Evolutionary conservation across 2,329 filamentous ascomycete genomes (phyloP).

Genomic region (Xylaria multiplex): DNA sequence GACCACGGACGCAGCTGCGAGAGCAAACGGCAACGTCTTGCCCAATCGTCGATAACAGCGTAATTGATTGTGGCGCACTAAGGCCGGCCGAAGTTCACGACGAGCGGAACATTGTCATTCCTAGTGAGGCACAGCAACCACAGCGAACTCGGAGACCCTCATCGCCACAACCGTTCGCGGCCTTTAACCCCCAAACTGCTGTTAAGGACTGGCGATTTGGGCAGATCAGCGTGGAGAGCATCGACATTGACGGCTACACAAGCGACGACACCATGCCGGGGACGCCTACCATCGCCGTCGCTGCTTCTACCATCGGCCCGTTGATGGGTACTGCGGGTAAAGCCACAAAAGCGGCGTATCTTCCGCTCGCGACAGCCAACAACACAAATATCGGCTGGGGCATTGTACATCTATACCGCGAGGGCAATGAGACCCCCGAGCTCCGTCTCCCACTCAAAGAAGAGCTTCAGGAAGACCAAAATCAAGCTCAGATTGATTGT

Average conservation of each 20-base stretch:
- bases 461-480: slow-evolving; percentile 46
- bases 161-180: slow-evolving; percentile 55
- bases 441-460: slow-evolving; percentile 52
- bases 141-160: slow-evolving; percentile 55
- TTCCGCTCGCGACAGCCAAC: slow-evolving; percentile 71
- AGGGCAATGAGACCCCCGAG: slow-evolving; percentile 76
- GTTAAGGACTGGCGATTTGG: slow-evolving; percentile 83
- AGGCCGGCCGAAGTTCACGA: slow-evolving; percentile 49
- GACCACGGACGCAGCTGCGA: slow-evolving; percentile 28
- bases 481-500: slow-evolving; percentile 65
- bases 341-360: slow-evolving; percentile 83
- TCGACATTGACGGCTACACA: slow-evolving; percentile 70
- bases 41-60: slow-evolving; percentile 39
- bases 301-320: slow-evolving; percentile 64
- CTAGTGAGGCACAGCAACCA: slow-evolving; percentile 54
- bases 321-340: slow-evolving; percentile 70
- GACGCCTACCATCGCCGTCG: slow-evolving; percentile 55
- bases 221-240: slow-evolving; percentile 79
- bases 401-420: slow-evolving; percentile 91
- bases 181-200: slow-evolving; percentile 60
- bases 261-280: slow-evolving; percentile 46
- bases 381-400: slow-evolving; percentile 89
- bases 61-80: slow-evolving; percentile 63
- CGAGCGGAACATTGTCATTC: slow-evolving; percentile 52
- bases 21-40: slow-evolving; percentile 32